Evolutionary conservation across 2,329 filamentous ascomycete genomes (phyloP).

Genomic region (Elsinoe ampelina): DNA sequence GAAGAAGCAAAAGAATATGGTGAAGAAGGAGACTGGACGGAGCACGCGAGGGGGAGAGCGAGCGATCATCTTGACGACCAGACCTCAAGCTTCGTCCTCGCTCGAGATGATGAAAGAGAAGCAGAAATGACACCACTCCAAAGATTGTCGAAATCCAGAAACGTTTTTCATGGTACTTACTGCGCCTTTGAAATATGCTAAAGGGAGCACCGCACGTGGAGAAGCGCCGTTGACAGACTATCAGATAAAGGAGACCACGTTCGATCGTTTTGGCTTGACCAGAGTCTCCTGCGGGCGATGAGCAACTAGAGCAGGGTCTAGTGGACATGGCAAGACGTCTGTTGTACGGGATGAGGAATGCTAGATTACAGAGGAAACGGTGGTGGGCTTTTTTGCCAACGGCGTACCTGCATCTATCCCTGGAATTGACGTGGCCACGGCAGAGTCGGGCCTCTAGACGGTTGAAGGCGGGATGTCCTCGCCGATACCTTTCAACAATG

Average conservation of each 20-base stretch:
- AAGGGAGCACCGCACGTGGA: slow-evolving; percentile 5
- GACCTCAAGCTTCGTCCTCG: not conserved
- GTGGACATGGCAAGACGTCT: not conserved
- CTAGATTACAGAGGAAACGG: slow-evolving; percentile 10
- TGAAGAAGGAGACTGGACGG: slow-evolving; percentile 11
- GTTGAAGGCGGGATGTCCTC: not conserved
- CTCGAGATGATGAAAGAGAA: slow-evolving; percentile 9
- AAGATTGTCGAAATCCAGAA: not conserved
- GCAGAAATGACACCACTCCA: slow-evolving; percentile 5
- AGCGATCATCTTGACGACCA: not conserved
- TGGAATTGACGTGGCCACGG: slow-evolving; percentile 2
- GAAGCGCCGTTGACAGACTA: slow-evolving; percentile 1
- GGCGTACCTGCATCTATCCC: slow-evolving; percentile 10
- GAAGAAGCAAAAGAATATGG: slow-evolving; percentile 7
- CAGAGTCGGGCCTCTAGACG: not conserved
- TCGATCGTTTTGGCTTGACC: not conserved
- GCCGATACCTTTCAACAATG: too few species aligned
- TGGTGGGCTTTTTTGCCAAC: slow-evolving; percentile 1
- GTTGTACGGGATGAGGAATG: not conserved
- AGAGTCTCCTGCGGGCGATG: not conserved
- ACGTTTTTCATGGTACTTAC: not conserved
- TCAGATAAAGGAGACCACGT: slow-evolving; percentile 9
- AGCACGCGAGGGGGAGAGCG: not conserved
- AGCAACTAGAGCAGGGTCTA: not conserved
- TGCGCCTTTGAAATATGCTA: not conserved